Evolutionary conservation across 23 red algal species (phyloP), one percentile per base, ranked within the genome.

Genomic region (Cyanidiococcus yangmingshanensis): DNA sequence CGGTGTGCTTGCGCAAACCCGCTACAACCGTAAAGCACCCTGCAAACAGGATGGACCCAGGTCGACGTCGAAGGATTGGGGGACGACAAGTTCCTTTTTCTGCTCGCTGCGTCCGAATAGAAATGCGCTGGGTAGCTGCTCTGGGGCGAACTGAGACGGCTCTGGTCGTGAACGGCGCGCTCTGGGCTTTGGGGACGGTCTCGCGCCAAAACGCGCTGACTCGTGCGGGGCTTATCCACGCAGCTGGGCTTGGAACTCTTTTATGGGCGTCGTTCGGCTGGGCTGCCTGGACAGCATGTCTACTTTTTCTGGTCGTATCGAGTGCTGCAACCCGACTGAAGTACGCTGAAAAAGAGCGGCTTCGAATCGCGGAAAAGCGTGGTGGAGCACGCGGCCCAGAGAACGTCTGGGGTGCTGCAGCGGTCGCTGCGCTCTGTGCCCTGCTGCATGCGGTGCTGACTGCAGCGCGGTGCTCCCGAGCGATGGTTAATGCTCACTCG

Each of bases 391-490:
- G 93, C 2, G 93, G 93, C 17, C 93, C 93, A 41, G 93, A 97
- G 82, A 97, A 97, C 79, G 76, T 97, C 7, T 97, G 93, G 93
- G 93, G 93, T 26, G 84, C 93, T 0, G 93, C 88, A 0, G 93
- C 67, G 1, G 80, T 83, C 2, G 80, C 41, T 26, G 93, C 93
- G 12, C 25, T 90, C 15, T 90, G 87, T 37, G 59, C 80, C 1
- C 17, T 85, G 3, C 39, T 78, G 41, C 54, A 31, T 21, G 2
- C 40, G 68, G 18, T 58, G 74, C 45, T 54, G 12, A 7, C 45
- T 15, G 45, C 12, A 21, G 21, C 45, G n/a, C 21, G 45, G 45
- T 21, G 45, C 45, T 54, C 21, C 45, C 21, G 45, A 7, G 7
- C 7, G 45, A 54, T 54, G 45, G 45, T 15, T 15, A 21, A 21